Evolutionary conservation across 1,139 yeast species (phyloP).

Genomic region (Saccharomyces hybrid): DNA sequence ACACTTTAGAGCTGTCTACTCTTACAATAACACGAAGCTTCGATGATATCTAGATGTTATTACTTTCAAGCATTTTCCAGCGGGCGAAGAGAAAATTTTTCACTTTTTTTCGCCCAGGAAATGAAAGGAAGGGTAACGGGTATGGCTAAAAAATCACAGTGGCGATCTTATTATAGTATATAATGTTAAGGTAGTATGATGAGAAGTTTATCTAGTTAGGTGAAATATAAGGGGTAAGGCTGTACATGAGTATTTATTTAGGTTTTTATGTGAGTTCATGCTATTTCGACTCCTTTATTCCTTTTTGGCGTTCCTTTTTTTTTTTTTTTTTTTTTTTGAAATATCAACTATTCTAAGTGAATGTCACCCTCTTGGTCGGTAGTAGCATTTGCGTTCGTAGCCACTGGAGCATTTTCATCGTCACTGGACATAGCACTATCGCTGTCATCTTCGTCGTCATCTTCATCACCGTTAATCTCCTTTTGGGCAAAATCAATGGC

Average conservation of each 20-base stretch:
- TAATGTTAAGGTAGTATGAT: background rate
- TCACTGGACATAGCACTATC: slow-evolving; percentile 26
- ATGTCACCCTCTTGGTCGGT: slow-evolving; percentile 27
- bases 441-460: slow-evolving; percentile 43
- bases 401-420: slow-evolving; percentile 38
- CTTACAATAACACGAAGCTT: background rate
- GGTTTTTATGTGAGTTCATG: background rate
- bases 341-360: slow-evolving; percentile 15
- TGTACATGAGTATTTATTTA: background rate
- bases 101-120: background rate
- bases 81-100: background rate
- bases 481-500: slow-evolving; percentile 78
- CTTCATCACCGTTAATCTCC: slow-evolving; percentile 71
- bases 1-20: background rate
- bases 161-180: background rate
- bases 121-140: background rate
- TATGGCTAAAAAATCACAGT: background rate
- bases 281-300: background rate
- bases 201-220: background rate
- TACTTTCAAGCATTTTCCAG: background rate
- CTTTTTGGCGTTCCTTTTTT: background rate
- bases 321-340: background rate
- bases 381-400: slow-evolving; percentile 14
- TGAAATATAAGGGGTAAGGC: background rate
- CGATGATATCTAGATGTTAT: background rate